These are phyloP conservation scores for Kazachstania viticola DNA, from an alignment of 805 yeast species.

Conservation along the genomic window DNA sequence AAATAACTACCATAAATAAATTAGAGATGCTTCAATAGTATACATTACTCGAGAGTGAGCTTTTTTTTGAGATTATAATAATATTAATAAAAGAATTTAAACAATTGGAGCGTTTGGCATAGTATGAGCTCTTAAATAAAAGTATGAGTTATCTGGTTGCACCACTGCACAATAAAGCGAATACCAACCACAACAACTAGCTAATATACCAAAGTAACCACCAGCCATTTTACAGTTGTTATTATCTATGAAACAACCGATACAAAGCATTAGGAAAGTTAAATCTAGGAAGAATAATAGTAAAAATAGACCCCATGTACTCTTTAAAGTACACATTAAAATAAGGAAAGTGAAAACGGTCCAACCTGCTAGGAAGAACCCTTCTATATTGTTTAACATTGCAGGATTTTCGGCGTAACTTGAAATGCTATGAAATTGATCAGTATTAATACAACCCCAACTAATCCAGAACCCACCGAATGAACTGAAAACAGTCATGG, in stretches of 20 bases:
- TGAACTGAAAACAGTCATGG: conserved; percentile 41
- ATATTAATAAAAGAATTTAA: conserved; percentile 5
- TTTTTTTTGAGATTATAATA: too few species aligned
- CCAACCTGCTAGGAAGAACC: conserved; percentile 54
- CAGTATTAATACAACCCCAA: conserved; percentile 52
- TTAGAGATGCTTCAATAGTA: too few species aligned
- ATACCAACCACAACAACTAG: conserved; percentile 49
- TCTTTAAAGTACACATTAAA: conserved; percentile 44
- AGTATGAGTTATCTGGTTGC: conserved; percentile 45
- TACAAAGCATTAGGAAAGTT: conserved; percentile 40
- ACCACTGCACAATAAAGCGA: conserved; percentile 56
- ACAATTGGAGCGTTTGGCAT: conserved; percentile 38
- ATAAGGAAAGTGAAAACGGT: conserved; percentile 50
- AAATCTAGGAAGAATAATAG: conserved; percentile 42
- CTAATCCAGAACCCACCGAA: conserved; percentile 71
- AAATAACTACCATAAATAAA: too few species aligned
- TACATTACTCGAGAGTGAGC: too few species aligned
- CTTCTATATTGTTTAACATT: conserved; percentile 40
- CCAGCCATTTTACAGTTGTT: conserved; percentile 40
- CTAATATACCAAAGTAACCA: conserved; percentile 47
- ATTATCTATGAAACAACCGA: conserved; percentile 42
- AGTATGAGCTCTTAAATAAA: conserved; percentile 39
- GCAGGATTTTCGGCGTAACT: conserved; percentile 35
- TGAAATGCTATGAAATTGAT: conserved; percentile 43
- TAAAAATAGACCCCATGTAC: conserved; percentile 47